These are phyloP conservation scores for Murraya koenigii DNA, from an alignment of 345 rosid species.

Conservation along the genomic window DNA sequence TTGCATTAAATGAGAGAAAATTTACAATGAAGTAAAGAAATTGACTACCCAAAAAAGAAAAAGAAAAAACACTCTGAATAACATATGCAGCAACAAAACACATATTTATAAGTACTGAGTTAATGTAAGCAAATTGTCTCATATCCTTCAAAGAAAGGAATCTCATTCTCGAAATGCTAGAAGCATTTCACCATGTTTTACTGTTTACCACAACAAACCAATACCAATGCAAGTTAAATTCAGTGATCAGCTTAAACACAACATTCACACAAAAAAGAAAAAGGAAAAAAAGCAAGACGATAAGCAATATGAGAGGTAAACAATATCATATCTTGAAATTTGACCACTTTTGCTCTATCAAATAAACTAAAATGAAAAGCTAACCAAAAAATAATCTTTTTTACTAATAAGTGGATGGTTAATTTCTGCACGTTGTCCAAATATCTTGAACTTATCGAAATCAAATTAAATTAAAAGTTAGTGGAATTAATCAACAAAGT, in stretches of 20 bases:
- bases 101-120: background rate
- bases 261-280: background rate
- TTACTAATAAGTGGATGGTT: background rate
- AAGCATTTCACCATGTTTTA: background rate
- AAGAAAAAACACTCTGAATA: background rate
- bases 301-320: background rate
- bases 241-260: background rate
- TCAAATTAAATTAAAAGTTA: background rate
- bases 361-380: background rate
- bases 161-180: background rate
- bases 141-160: background rate
- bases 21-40: background rate
- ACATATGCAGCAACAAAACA: background rate
- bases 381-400: background rate
- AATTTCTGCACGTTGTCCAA: background rate
- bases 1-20: background rate
- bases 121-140: background rate
- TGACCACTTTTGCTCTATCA: background rate
- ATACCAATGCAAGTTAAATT: background rate
- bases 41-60: background rate
- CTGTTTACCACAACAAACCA: background rate
- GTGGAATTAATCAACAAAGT: background rate
- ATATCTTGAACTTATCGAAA: background rate
- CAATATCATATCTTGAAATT: background rate
- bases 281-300: background rate